Evolutionary conservation across 768 basidiomycete genomes (phyloP).

Genomic region (Pleurotus tuoliensis): DNA sequence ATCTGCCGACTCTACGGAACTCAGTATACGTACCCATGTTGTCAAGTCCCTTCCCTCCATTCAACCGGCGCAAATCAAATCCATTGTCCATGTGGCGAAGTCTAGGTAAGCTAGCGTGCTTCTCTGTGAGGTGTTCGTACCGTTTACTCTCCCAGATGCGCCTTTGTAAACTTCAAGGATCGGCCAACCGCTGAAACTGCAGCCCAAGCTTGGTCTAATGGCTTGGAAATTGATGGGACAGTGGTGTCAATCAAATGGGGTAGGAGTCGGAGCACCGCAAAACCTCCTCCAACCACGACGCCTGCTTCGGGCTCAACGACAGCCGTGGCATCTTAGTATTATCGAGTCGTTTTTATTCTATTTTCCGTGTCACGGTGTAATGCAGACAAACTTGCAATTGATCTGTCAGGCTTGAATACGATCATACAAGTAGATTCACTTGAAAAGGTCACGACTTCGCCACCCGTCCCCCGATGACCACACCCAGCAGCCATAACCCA

Average conservation of each 20-base stretch:
- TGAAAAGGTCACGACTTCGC: constrained; percentile 9
- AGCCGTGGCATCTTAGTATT: not conserved
- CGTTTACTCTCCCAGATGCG: constrained; percentile 56
- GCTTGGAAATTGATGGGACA: constrained; percentile 81
- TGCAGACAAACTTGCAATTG: constrained; percentile 6
- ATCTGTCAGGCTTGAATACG: no score
- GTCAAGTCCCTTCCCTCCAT: constrained; percentile 62
- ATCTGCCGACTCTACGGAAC: constrained; percentile 65
- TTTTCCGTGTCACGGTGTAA: not conserved
- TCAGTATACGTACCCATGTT: constrained; percentile 69
- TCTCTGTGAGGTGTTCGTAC: not conserved
- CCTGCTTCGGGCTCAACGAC: not conserved
- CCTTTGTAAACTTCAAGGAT: constrained; percentile 91
- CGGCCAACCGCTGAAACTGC: constrained; percentile 81
- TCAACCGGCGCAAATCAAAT: constrained; percentile 67
- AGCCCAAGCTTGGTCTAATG: constrained; percentile 87
- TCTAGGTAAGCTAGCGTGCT: constrained; percentile 45
- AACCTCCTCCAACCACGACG: constrained; percentile 19
- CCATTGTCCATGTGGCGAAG: constrained; percentile 82
- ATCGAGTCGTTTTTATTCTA: not conserved
- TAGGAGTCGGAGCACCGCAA: constrained; percentile 51
- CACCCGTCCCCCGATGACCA: constrained; percentile 37
- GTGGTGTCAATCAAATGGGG: constrained; percentile 84
- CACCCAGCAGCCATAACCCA: constrained; percentile 38
- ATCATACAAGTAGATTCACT: not conserved